phyloP scores from a whole-genome alignment of 306 rosid genomes.

The Benincasa hispida region DNA sequence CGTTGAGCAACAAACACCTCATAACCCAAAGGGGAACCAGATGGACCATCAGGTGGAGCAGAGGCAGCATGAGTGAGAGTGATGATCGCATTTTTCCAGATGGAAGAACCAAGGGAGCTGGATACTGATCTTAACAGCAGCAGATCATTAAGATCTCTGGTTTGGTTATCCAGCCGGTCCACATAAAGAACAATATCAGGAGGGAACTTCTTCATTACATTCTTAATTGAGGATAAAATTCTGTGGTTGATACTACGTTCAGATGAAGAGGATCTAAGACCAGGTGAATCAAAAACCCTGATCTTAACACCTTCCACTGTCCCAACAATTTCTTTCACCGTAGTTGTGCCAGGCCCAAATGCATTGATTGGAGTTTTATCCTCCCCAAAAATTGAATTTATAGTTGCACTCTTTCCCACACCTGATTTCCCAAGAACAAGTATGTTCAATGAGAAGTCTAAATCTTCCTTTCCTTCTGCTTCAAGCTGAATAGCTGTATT shows the following conservation, averaged over 20 bases:
- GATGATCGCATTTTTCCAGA: slow-evolving; percentile 73
- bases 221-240: slow-evolving; percentile 60
- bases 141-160: slow-evolving; percentile 84
- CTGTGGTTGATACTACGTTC: slow-evolving; percentile 57
- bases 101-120: slow-evolving; percentile 55
- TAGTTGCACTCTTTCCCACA: slow-evolving; percentile 96
- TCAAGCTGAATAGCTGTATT: slow-evolving; percentile 62
- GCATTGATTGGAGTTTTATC: slow-evolving; percentile 61
- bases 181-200: slow-evolving; percentile 87
- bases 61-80: slow-evolving; percentile 86
- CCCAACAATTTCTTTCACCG: slow-evolving; percentile 72
- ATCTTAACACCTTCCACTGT: slow-evolving; percentile 70
- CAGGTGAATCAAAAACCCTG: slow-evolving; percentile 84
- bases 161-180: slow-evolving; percentile 82
- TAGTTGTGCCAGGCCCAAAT: slow-evolving; percentile 68
- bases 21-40: slow-evolving; percentile 78
- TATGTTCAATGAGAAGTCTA: slow-evolving; percentile 61
- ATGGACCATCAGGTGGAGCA: slow-evolving; percentile 97
- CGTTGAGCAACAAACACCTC: slow-evolving; percentile 92
- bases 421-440: slow-evolving; percentile 90
- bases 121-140: slow-evolving; percentile 62
- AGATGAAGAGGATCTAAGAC: slow-evolving; percentile 67
- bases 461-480: slow-evolving; percentile 50
- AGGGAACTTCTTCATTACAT: slow-evolving; percentile 58
- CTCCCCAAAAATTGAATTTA: slow-evolving; percentile 87